These are phyloP conservation scores for Pichia manshurica DNA, from an alignment of 805 yeast species.

Conservation along the genomic window DNA sequence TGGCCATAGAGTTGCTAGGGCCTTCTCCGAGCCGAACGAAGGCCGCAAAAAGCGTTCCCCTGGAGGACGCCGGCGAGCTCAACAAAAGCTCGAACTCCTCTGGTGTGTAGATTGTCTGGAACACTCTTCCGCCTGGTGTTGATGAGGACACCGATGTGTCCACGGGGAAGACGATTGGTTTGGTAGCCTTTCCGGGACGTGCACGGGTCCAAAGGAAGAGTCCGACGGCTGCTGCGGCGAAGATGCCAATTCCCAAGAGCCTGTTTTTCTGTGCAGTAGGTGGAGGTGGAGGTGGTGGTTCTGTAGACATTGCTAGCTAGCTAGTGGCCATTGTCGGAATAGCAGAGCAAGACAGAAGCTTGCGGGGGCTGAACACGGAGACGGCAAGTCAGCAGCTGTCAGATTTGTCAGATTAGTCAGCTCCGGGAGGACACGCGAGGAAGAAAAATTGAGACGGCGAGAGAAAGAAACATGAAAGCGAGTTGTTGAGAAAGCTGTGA, in stretches of 20 bases:
- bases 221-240: conserved; percentile 9
- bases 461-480: too few relatives aligned
- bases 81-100: conserved; percentile 54
- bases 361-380: too few relatives aligned
- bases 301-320: neutral
- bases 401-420: neutral
- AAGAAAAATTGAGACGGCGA: too few relatives aligned
- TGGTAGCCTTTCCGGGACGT: conserved; percentile 8
- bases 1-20: conserved; percentile 56
- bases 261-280: neutral
- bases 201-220: conserved; percentile 2
- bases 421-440: neutral
- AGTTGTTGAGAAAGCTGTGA: too few relatives aligned
- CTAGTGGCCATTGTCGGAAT: neutral
- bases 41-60: conserved; percentile 15
- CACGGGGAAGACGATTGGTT: conserved; percentile 31
- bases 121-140: conserved; percentile 35
- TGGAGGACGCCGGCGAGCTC: conserved; percentile 7
- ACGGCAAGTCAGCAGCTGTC: neutral
- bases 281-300: neutral
- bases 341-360: too few relatives aligned
- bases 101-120: conserved; percentile 48
- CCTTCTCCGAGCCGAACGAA: conserved; percentile 66
- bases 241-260: conserved; percentile 7
- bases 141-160: conserved; percentile 10